Evolutionary conservation across 352 stramenopile genomes (phyloP), one percentile per base, ranked within the genome.

Genomic region (Plasmopara viticola): DNA sequence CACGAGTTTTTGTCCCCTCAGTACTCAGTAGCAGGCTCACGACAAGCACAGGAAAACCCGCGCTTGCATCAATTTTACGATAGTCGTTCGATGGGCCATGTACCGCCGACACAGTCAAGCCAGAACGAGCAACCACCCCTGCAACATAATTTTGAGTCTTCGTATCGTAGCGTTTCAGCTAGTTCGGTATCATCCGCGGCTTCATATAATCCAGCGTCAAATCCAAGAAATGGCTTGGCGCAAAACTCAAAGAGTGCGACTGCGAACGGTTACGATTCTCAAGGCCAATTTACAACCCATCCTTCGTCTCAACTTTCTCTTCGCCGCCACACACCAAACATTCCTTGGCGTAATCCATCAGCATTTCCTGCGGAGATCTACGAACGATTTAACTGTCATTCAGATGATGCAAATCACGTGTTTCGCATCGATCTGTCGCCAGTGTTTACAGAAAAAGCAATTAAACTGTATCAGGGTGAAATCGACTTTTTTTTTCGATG

Each of bases 401-500:
- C 74, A 0, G 76, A 87, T 35, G 70, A 86, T 39, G 51, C 66
- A 4, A 86, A 86, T 45, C 66, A 71, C 25, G 66, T 85, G 1
- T 85, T 86, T 46, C 78, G 78, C 14, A 75, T 85, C 42, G 78
- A 88, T 56, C 58, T 88, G 12, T 75, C 78, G 6, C 68, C 71
- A 1, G 72, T 76, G 2, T 86, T 84, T 30, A 51, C 51, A 30
- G 63, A 80, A 29, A 83, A 79, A 45, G 56, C 54, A 10, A 70
- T 56, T 2, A 67, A 66, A 17, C 50, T 88, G 18, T 76, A 78
- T 41, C 75, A 86, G 44, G 66, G 62, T 0, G 78, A 88, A 41
- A 82, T 85, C 46, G 74, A 84, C 44, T 84, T 84, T 43, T 82
- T 80, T 52, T 82, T 78, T 46, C 60, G 69, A 48, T 87, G 76